Base-by-base conservation (phyloP, 148 eudicot species). In the Polygonum aviculare region DNA sequence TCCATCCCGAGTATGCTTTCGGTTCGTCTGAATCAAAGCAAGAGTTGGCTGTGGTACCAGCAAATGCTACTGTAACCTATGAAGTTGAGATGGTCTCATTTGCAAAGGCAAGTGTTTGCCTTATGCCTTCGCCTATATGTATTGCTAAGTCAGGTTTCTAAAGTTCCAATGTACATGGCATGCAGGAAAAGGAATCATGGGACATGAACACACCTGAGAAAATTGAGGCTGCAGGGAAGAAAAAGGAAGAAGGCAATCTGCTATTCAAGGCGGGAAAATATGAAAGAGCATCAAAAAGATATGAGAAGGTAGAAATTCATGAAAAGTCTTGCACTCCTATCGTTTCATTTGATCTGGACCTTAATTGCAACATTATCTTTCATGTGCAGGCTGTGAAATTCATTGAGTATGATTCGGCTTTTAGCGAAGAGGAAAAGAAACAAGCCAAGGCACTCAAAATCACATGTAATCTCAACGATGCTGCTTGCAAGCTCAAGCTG, bases 151-250 rank as follows among this genome's bases (percentile, higher is more conserved):
- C 2, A 36, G 10, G 31, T 5, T 38, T 4, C 72, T 35, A 15
- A 38, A 35, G 7, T 5, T 67, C 41, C 12, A 22, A 67, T 67
- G 2, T 15, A 26, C 18, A 5, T 75, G 38, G 44, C 2, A 8
- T 86, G 60, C 80, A 93, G 98, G 98, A 90, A 41, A 93, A 93
- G 79, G 94, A 93, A 78, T 93, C 98, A 0, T 93, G 97, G 98
- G 94, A 91, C 50, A 86, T 93, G 97, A 91, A 76, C 77, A 91
- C 94, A 0, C 72, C 80, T 39, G 98, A 93, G 82, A 93, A 93
- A 78, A 89, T 93, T 50, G 97, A 93, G 74, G 97, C 87, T 70
- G 97, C 98, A 36, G 87, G 89, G 55, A 91, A 85, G 79, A 93
- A 87, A 84, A 93, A 93, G 80, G 98, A 93, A 86, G 98, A 91